Evolutionary conservation across 2,329 filamentous ascomycete genomes (phyloP).

Genomic region (Fusarium anguioides): DNA sequence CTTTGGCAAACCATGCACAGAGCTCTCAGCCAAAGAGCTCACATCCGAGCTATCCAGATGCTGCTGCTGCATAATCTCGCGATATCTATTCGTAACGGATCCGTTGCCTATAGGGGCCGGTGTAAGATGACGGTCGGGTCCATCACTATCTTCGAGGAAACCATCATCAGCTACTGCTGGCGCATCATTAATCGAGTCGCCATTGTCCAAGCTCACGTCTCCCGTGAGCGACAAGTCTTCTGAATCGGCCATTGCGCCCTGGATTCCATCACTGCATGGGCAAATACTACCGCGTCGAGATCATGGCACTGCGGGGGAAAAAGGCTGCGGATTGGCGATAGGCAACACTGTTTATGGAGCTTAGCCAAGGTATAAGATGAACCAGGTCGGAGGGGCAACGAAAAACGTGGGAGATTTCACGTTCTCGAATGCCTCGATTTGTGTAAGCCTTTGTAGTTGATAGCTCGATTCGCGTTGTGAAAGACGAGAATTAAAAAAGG

Average conservation of each 20-base stretch:
- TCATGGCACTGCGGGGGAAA: slow-evolving; percentile 43
- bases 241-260: slow-evolving; percentile 61
- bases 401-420: slow-evolving; percentile 4
- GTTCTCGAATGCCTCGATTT: slow-evolving; percentile 4
- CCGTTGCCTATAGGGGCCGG: slow-evolving; percentile 39
- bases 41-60: slow-evolving; percentile 62
- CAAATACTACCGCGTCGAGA: slow-evolving; percentile 43
- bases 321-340: slow-evolving; percentile 36
- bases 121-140: slow-evolving; percentile 30
- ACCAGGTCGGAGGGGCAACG: slow-evolving; percentile 34
- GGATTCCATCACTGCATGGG: slow-evolving; percentile 53
- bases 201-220: slow-evolving; percentile 56
- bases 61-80: slow-evolving; percentile 57
- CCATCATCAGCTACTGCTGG: slow-evolving; percentile 31
- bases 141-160: slow-evolving; percentile 28
- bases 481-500: slow-evolving; percentile 18
- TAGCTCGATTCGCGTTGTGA: background rate
- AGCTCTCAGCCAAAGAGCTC: slow-evolving; percentile 61
- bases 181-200: slow-evolving; percentile 51
- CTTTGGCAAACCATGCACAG: slow-evolving; percentile 61
- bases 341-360: slow-evolving; percentile 40
- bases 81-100: slow-evolving; percentile 56
- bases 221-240: slow-evolving; percentile 57
- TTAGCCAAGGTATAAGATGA: slow-evolving; percentile 25
- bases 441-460: background rate